These are phyloP conservation scores for Brassica hybrid DNA, from an alignment of 441 rosid species.

Conservation along the genomic window DNA sequence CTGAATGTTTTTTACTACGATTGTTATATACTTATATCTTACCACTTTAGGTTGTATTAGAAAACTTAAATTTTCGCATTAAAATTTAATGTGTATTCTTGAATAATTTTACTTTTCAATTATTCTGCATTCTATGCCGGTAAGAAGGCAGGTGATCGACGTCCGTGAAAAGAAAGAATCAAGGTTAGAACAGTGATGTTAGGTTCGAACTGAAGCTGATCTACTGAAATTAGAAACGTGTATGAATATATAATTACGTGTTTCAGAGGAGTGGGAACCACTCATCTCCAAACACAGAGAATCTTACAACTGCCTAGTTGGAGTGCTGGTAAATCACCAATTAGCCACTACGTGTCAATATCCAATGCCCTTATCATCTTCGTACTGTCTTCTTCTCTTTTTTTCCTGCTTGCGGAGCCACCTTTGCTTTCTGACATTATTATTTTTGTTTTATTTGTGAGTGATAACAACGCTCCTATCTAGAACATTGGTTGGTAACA, in stretches of 20 bases:
- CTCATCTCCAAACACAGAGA: slow-evolving; percentile 34
- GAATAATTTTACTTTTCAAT: no score
- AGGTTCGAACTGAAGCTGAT: neutral
- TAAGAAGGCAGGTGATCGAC: neutral
- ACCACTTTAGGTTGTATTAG: neutral
- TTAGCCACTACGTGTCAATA: neutral
- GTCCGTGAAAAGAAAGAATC: neutral
- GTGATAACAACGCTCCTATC: slow-evolving; percentile 4
- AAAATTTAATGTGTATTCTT: no score
- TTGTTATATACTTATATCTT: no score
- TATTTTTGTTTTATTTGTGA: neutral
- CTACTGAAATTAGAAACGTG: slow-evolving; percentile 15
- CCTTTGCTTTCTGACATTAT: neutral
- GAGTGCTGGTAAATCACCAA: slow-evolving; percentile 20
- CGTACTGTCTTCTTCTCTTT: neutral
- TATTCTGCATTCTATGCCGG: neutral
- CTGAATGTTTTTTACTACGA: neutral
- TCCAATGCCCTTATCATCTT: neutral
- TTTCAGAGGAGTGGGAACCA: slow-evolving; percentile 9
- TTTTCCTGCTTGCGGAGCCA: slow-evolving; percentile 4
- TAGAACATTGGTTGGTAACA: neutral
- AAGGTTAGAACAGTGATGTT: neutral
- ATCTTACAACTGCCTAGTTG: slow-evolving; percentile 40
- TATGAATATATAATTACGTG: neutral
- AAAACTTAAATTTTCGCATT: no score